Base-by-base conservation (phyloP, 805 yeast genomes). In the Torulaspora franciscae region DNA sequence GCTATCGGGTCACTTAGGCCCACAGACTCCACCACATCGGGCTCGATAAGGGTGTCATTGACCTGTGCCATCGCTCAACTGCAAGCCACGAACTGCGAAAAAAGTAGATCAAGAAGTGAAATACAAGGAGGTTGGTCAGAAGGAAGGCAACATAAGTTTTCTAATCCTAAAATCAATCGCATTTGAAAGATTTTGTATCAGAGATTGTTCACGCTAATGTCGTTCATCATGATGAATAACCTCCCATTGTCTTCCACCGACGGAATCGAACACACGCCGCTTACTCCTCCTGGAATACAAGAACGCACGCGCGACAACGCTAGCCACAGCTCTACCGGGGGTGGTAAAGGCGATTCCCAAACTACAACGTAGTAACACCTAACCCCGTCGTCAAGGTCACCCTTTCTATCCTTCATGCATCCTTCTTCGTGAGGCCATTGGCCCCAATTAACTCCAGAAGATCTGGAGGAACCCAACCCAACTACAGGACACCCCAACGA, bases 71-170 rank as follows among this genome's bases (percentile, higher is more conserved):
- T 47, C 33, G 37, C 24, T 24, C 19, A 17, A 15, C 11, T 32
- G 8, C 22, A 19, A 19, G 22, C 22, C 22, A 4, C 32, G 8
- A 26, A 10, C 22, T 14, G 37, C 32, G n/a, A 41, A 15, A 8
- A 26, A 32, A 17, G 29, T 36, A 36, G 34, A 43, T 45, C 46
- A 49, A 40, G 41, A 38, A 13, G 17, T 26, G 40, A n/a, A 24
- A 23, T 33, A 35, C 5, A 19, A 5, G 22, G 22, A 19, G 22
- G 43, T 27, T 47, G 27, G 37, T 65, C 69, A 65, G 69, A 63
- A 65, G 69, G 69, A 65, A 65, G 68, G 69, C 69, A 65, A 65
- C 69, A 64, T 59, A 56, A 52, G 62, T 58, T 63, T 65, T 62
- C 54, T 63, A 64, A 64, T 63, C 67, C 52, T 56, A 49, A 46